Conservation (phyloP, 192 early-diverging fungal species). For the Rhizophagus clarus region DNA sequence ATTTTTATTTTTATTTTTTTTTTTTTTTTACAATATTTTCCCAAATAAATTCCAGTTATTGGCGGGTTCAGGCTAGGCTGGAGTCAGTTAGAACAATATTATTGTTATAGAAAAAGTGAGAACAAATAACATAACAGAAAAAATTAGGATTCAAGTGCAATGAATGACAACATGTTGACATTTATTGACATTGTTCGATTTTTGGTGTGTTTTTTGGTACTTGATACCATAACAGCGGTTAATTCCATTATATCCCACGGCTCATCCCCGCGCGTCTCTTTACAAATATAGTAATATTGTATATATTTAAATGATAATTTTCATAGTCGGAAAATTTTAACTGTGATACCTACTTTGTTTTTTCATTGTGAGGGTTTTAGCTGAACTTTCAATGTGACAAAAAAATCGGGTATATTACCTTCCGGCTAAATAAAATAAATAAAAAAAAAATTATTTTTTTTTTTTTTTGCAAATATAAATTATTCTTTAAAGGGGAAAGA, state of each 20-base stretch:
- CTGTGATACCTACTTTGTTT: background rate
- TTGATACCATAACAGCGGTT: background rate
- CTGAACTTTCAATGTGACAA: background rate
- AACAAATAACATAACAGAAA: background rate
- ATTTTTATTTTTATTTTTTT: no score
- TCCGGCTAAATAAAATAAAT: background rate
- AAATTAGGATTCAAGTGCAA: background rate
- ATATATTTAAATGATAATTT: background rate
- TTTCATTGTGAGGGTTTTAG: background rate
- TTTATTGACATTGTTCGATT: background rate
- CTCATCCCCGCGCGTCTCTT: background rate
- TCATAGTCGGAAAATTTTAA: background rate
- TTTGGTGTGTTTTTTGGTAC: background rate
- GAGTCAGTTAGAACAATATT: background rate
- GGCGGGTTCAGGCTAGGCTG: background rate
- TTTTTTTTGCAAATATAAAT: no score
- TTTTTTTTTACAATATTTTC: background rate
- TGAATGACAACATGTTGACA: background rate
- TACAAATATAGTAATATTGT: conserved; percentile 1
- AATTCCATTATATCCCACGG: background rate
- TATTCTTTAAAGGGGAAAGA: background rate
- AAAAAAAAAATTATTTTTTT: background rate
- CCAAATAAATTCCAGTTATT: background rate
- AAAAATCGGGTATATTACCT: background rate
- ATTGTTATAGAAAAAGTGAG: background rate